Base-by-base conservation (phyloP, 1,139 yeast genomes). In the Candida gigantensis region DNA sequence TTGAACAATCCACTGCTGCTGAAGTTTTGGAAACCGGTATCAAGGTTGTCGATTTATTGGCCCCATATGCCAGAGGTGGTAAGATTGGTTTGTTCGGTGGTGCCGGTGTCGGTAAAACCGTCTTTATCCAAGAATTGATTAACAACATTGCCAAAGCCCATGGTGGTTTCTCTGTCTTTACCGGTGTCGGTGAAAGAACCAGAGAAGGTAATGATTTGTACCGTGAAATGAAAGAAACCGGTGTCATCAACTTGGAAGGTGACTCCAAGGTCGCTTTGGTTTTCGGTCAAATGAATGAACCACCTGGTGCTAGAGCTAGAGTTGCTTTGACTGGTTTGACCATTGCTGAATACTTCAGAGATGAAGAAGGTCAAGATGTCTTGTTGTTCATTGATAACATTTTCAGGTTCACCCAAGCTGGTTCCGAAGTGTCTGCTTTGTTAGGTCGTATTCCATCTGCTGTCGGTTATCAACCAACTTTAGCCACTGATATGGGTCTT, bases 71-170 rank as follows among this genome's bases (percentile, higher is more conserved):
- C 68, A 90, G 97, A 86, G 98, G 98, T 86, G 98, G 98, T 87
- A 92, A 92, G 84, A 92, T 92, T 87, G 98, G 98, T 83, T 84
- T 92, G 68, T 92, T 92, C 86, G 98, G 98, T 81, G 98, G 98
- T 90, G 98, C 98, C 74, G 98, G 98, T 90, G 98, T 92, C 88
- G 98, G 98, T 79, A 92, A 92, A 79, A 92, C 98, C 72, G 98
- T 92, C 52, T 92, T 92, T 77, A 92, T 92, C 76, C 98, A 92
- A 81, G 98, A 92, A 79, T 84, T 92, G 79, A 92, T 92, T 74
- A 90, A 92, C 89, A 92, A 92, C 83, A 92, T 92, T 67, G 98
- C 98, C 72, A 92, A 90, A 82, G 98, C 98, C 62, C 98, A 92
- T 72, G 98, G 98, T 88, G 98, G 98, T 85, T 92, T 90, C 95